Conservation (phyloP, 2,329 filamentous ascomycete species). For the Calonectria leucothoes region DNA sequence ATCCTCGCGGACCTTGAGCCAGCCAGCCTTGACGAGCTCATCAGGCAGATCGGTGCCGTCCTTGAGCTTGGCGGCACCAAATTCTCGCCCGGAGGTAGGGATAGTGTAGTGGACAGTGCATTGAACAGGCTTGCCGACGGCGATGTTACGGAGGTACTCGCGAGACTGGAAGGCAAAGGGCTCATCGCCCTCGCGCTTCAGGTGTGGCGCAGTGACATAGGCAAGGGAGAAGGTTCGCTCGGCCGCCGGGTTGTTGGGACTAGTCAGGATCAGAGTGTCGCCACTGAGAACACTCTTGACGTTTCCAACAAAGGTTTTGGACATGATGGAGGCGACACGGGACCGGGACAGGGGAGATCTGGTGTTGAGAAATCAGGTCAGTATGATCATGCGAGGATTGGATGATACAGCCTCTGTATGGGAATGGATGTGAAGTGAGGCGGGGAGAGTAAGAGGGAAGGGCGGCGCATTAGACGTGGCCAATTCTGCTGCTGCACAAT, state of each 20-base stretch:
- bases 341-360: constrained; percentile 37
- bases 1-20: constrained; percentile 94
- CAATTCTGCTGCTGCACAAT: neutral
- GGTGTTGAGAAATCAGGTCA: constrained; percentile 25
- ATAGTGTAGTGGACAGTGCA: constrained; percentile 90
- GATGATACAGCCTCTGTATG: neutral
- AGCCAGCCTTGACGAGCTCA: constrained; percentile 85
- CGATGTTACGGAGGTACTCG: constrained; percentile 86
- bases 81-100: constrained; percentile 86
- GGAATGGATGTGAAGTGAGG: neutral
- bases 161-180: constrained; percentile 93
- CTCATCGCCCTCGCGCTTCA: constrained; percentile 92
- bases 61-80: constrained; percentile 82
- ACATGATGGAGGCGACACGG: constrained; percentile 53
- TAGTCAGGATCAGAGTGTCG: constrained; percentile 88
- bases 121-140: constrained; percentile 87
- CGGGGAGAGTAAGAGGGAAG: neutral
- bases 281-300: constrained; percentile 96
- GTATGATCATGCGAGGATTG: constrained; percentile 14
- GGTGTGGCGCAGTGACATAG: constrained; percentile 88
- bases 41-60: constrained; percentile 85
- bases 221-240: constrained; percentile 92
- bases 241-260: constrained; percentile 81
- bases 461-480: neutral
- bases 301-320: constrained; percentile 71